Conservation (phyloP, 2,329 filamentous ascomycete genomes). For the Colletotrichum godetiae region DNA sequence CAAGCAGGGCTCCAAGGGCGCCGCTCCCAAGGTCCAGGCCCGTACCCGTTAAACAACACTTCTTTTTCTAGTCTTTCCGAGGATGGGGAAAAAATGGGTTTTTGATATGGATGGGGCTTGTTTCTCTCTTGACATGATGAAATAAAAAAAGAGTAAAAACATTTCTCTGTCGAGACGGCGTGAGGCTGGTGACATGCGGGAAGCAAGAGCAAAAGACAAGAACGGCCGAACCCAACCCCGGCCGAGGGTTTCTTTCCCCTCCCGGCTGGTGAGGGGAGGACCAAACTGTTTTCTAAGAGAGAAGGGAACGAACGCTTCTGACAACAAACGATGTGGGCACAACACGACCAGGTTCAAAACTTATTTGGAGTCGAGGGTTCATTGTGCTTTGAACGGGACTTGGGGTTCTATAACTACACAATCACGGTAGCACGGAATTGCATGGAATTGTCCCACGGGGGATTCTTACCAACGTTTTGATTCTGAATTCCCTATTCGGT, state of each 20-base stretch:
- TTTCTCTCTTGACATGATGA: neutral
- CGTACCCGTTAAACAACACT: slow-evolving; percentile 78
- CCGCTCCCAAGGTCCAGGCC: slow-evolving; percentile 84
- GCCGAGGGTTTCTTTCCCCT: neutral
- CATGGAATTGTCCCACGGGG: slow-evolving; percentile 39
- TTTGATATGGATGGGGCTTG: too few relatives aligned
- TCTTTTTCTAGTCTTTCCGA: neutral
- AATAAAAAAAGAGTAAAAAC: slow-evolving; percentile 22
- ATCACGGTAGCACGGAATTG: slow-evolving; percentile 40
- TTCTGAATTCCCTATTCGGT: too few relatives aligned
- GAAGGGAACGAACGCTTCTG: slow-evolving; percentile 10
- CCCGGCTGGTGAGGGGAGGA: neutral
- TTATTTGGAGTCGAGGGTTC: slow-evolving; percentile 38
- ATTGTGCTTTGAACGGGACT: slow-evolving; percentile 37
- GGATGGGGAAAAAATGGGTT: slow-evolving; percentile 6
- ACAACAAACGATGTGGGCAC: slow-evolving; percentile 19
- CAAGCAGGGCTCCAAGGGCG: slow-evolving; percentile 98
- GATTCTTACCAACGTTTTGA: slow-evolving; percentile 23
- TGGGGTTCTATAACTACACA: slow-evolving; percentile 39
- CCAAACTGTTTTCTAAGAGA: slow-evolving; percentile 4
- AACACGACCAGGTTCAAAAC: slow-evolving; percentile 29
- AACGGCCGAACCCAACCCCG: neutral
- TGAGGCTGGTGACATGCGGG: neutral
- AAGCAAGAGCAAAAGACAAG: slow-evolving; percentile 31
- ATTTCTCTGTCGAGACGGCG: slow-evolving; percentile 9